Evolutionary conservation across 2,329 filamentous ascomycete species (phyloP), one percentile per base, ranked within the genome.

Genomic region (Fusarium gaditjirri): DNA sequence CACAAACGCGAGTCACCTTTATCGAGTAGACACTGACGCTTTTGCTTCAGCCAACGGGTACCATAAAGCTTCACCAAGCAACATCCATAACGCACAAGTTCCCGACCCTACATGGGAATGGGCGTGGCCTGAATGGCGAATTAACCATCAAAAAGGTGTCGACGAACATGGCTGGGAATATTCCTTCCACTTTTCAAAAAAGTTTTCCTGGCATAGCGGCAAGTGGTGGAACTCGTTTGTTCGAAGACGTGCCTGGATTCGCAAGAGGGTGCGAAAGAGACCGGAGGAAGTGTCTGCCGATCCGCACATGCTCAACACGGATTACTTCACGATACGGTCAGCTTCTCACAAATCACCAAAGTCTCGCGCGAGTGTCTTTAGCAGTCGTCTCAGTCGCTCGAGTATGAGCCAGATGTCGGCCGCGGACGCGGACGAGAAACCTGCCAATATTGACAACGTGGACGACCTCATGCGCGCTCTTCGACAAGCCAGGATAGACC

Each of bases 151-250:
- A 84, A 89, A 92, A 5, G 92, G 92, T 65, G 75, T 82, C 41
- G 96, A 98, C 77, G 92, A 95, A 70, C 93, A 95, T 70, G 96
- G 96, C 7, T 99, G 96, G 96, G 92, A 97, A 79, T 99, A 99
- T 82, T 96, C 94, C 21, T 94, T 98, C 79, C 92, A 93, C 73
- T 99, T 98, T 79, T 85, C 86, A 72, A 89, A 87, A 67, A 85
- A 83, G 44, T 94, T 93, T 73, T 89, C 90, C 6, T 99, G 96
- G 96, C 96, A 99, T 81, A 91, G 92, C 6, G 93, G 93, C 23
- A 92, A 90, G 31, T 98, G 95, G 95, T 97, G 94, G 82, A 95
- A 95, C 80, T 97, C 94, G 3, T 99, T 95, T 78, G 96, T 98
- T n/a, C 88, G 96, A 39, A 87, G 96, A 74, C 88, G 96, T 69